These are phyloP conservation scores for Pyrrhoderma lamaoense DNA, from an alignment of 1,284 basidiomycete genomes.

Conservation along the genomic window DNA sequence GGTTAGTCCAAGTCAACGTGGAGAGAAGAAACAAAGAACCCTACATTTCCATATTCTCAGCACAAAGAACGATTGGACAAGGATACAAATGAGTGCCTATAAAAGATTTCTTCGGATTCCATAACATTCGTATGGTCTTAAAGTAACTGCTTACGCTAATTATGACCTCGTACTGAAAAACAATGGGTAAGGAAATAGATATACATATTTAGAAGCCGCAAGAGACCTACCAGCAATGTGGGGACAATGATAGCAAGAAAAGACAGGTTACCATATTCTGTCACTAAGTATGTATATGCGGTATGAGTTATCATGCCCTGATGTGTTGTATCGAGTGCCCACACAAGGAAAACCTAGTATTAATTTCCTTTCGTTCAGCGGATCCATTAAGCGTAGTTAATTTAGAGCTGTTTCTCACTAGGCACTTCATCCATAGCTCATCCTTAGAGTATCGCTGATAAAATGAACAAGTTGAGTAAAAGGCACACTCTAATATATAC, in stretches of 20 bases:
- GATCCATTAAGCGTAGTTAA: not conserved
- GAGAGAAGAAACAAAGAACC: not conserved
- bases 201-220: not conserved
- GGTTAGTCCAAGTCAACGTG: not conserved
- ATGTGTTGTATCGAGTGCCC: conserved; percentile 16
- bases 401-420: conserved; percentile 1
- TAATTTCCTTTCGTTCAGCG: not conserved
- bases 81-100: conserved; percentile 9
- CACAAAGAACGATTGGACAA: conserved; percentile 16
- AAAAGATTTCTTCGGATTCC: not conserved
- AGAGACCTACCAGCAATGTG: conserved; percentile 13
- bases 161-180: conserved; percentile 7
- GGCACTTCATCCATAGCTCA: conserved; percentile 9
- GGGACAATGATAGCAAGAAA: conserved; percentile 11
- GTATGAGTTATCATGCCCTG: conserved; percentile 17
- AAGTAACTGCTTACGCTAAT: conserved; percentile 6
- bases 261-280: conserved; percentile 12
- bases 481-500: not conserved
- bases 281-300: conserved; percentile 17
- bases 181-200: not conserved
- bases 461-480: not conserved
- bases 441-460: conserved; percentile 14
- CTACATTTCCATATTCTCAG: conserved; percentile 17
- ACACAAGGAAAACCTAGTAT: conserved; percentile 6
- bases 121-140: not conserved